Base-by-base conservation (phyloP, 1,284 basidiomycete genomes). In the Rhodotorula sp. region DNA sequence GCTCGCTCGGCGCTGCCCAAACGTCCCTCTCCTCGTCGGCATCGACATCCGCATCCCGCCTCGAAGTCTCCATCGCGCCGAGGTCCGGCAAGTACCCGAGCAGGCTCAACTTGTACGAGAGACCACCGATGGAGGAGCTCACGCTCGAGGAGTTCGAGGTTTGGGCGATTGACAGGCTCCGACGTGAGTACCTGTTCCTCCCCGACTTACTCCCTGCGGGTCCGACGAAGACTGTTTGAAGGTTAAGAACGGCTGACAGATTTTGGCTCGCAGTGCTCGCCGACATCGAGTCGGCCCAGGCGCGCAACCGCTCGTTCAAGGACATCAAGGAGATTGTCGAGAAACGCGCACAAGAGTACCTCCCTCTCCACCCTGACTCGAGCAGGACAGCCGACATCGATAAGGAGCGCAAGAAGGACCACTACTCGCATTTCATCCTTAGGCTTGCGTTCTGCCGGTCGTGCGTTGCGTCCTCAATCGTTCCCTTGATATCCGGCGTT, bases 81-180 rank as follows among this genome's bases (percentile, higher is more conserved):
- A 60, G 70, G 2, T 64, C 67, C 32, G 47, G 29, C 30, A 80
- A 82, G 69, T 91, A 89, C 77, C 89, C 88, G 4, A 83, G 86
- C 79, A 82, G 89, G 30, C 83, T 94, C n/a, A 92, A 89, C 82
- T 91, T 94, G 81, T 98, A 99, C 78, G 87, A 92, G 72, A 82
- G 81, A n/a, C 91, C 94, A 20, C 95, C 95, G 10, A 79, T 86
- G 22, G 89, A 89, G 58, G 94, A 99, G 77, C 89, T 99, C 39
- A 95, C 94, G 2, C 85, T 99, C 29, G 96, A 99, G 79, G 91
- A 98, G 74, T 99, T 99, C 76, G 96, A 99, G 81, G 88, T 85
- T 5, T 92, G 87, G 80, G 96, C 95, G 0, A 85, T 99, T 30
- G 88, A 95, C 75, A 85, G 96, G 39, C 84, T 99, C 9, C 24